phyloP scores from a whole-genome alignment of 148 eudicot species.

The Talinum fruticosum region DNA sequence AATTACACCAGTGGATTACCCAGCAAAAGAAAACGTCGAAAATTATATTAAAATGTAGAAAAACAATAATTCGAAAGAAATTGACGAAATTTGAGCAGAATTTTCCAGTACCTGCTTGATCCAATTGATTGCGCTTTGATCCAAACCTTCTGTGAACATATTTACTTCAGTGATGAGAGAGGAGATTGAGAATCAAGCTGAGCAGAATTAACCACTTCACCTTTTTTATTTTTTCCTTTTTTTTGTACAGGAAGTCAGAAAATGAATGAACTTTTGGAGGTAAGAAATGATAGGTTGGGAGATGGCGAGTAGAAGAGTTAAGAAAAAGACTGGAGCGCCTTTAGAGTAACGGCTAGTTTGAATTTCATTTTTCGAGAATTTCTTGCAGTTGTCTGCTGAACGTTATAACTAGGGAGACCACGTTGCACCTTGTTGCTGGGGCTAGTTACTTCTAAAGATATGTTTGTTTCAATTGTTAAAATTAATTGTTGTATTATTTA shows the following conservation, averaged over 20 bases:
- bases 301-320: neutral
- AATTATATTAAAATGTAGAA: neutral
- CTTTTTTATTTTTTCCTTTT: neutral
- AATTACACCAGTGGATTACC: neutral
- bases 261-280: no score
- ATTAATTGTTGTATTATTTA: no score
- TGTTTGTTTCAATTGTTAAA: no score
- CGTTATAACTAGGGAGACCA: no score
- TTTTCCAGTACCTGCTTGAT: constrained; percentile 53
- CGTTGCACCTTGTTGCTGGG: no score
- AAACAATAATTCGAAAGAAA: neutral
- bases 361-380: no score
- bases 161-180: neutral
- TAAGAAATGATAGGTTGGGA: neutral
- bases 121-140: constrained; percentile 77
- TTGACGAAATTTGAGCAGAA: neutral
- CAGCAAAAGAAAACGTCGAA: neutral
- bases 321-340: neutral
- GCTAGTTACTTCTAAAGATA: no score
- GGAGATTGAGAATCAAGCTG: no score
- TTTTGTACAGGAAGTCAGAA: neutral
- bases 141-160: constrained; percentile 88
- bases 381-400: neutral
- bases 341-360: neutral
- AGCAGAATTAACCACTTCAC: neutral